Percentiles rank a stretch among this genome's conserved stretches.
Conservation (phyloP, 352 stramenopile species). For the Pythium plurisporium region DNA sequence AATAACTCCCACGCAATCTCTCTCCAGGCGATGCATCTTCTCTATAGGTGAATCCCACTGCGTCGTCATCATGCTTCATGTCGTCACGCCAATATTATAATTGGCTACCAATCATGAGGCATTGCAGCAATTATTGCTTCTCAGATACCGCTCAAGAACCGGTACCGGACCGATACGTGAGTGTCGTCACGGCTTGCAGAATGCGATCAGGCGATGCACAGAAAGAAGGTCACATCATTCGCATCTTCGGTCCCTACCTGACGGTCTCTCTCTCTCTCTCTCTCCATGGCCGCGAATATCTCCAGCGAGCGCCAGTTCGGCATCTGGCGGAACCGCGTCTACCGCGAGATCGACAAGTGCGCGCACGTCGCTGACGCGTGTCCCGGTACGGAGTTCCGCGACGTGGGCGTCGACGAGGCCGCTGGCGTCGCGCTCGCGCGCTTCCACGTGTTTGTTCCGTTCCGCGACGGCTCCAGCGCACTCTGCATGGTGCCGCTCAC, state of each 20-base stretch:
- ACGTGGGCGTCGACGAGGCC: constrained; percentile 42
- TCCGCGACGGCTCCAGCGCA: constrained; percentile 65
- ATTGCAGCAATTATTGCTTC: too few species aligned
- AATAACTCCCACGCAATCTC: too few species aligned
- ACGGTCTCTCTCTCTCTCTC: background rate
- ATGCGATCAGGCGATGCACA: background rate
- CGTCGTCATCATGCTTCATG: too few species aligned
- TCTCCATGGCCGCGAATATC: background rate
- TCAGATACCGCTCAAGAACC: background rate
- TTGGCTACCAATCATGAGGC: too few species aligned
- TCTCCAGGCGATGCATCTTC: too few species aligned
- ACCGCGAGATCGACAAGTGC: constrained; percentile 75
- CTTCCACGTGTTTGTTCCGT: constrained; percentile 75
- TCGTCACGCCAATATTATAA: too few species aligned
- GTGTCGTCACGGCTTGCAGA: constrained; percentile 8
- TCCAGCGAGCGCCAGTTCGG: constrained; percentile 42
- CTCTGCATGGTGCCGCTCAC: constrained; percentile 58
- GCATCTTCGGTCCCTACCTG: background rate
- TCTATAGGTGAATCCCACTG: too few species aligned
- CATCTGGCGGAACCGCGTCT: constrained; percentile 71
- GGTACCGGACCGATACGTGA: background rate
- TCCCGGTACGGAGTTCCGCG: constrained; percentile 40
- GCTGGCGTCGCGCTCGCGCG: constrained; percentile 42
- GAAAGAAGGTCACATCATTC: background rate
- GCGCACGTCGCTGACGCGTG: constrained; percentile 23